Evolutionary conservation across 768 basidiomycete species (phyloP).

Genomic region (Boletus sp.): DNA sequence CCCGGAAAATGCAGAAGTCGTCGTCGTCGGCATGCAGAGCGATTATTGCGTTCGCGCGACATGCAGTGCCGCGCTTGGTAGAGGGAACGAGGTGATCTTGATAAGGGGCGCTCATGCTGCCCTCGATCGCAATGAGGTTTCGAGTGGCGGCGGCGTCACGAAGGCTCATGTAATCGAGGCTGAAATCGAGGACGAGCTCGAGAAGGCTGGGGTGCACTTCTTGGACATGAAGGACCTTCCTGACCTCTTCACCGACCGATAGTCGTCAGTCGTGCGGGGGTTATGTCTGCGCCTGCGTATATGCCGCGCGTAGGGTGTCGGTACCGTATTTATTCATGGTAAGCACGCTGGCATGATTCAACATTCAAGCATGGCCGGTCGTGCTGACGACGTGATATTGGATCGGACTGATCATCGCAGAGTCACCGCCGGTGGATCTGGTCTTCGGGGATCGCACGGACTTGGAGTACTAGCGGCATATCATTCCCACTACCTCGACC

Average conservation of each 20-base stretch:
- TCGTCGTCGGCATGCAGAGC: slow-evolving; percentile 65
- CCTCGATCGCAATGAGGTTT: slow-evolving; percentile 60
- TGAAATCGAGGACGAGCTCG: slow-evolving; percentile 63
- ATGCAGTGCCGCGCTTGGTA: slow-evolving; percentile 56
- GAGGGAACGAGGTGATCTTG: slow-evolving; percentile 65
- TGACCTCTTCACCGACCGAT: slow-evolving; percentile 57
- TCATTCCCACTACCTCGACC: not conserved
- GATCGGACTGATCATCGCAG: not conserved
- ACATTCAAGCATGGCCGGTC: not conserved
- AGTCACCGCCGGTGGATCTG: not conserved
- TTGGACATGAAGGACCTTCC: slow-evolving; percentile 65
- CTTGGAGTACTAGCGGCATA: not conserved
- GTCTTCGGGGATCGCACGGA: not conserved
- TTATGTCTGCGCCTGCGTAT: not conserved
- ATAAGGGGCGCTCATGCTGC: slow-evolving; percentile 66
- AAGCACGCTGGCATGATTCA: not conserved
- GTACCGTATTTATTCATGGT: slow-evolving; percentile 8
- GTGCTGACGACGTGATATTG: not conserved
- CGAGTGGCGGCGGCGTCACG: slow-evolving; percentile 54
- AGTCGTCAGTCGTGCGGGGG: slow-evolving; percentile 1
- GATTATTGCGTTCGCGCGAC: slow-evolving; percentile 58
- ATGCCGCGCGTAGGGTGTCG: not conserved
- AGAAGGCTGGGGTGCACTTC: slow-evolving; percentile 63
- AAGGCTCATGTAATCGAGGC: slow-evolving; percentile 49
- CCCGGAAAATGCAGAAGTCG: slow-evolving; percentile 52